phyloP scores from a whole-genome alignment of 805 yeast species.

The Kodamaea lidongshanica region DNA sequence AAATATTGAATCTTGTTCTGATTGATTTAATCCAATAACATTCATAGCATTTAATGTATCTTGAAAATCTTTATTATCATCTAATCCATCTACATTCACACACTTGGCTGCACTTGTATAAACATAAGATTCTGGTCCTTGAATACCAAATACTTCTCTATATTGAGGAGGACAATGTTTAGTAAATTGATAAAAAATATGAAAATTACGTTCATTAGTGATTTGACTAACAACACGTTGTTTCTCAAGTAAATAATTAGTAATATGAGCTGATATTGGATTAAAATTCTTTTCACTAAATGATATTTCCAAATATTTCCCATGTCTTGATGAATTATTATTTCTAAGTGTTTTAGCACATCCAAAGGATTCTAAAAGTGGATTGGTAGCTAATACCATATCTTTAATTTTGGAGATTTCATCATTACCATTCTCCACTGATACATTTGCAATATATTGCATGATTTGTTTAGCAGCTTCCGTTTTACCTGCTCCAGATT shows the following conservation, averaged over 20 bases:
- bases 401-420: slow-evolving; percentile 84
- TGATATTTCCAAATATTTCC: slow-evolving; percentile 86
- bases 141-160: slow-evolving; percentile 81
- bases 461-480: slow-evolving; percentile 97
- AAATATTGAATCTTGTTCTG: slow-evolving; percentile 88
- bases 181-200: slow-evolving; percentile 92
- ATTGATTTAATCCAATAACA: slow-evolving; percentile 72
- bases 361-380: slow-evolving; percentile 83
- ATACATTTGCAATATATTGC: slow-evolving; percentile 92
- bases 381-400: slow-evolving; percentile 96
- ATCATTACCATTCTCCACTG: slow-evolving; percentile 56
- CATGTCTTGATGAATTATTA: slow-evolving; percentile 87
- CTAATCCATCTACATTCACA: slow-evolving; percentile 77
- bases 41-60: slow-evolving; percentile 85
- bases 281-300: slow-evolving; percentile 69
- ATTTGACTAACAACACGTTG: slow-evolving; percentile 97
- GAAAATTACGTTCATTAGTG: slow-evolving; percentile 89
- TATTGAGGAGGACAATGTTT: slow-evolving; percentile 83
- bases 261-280: slow-evolving; percentile 93
- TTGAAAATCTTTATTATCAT: slow-evolving; percentile 70
- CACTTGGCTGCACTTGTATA: slow-evolving; percentile 87
- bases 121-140: slow-evolving; percentile 85
- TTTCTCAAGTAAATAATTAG: slow-evolving; percentile 89
- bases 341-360: slow-evolving; percentile 90
- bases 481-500: slow-evolving; percentile 97